Evolutionary conservation across 1,284 basidiomycete genomes (phyloP), one percentile per base, ranked within the genome.

Genomic region (Inonotus hispidus): DNA sequence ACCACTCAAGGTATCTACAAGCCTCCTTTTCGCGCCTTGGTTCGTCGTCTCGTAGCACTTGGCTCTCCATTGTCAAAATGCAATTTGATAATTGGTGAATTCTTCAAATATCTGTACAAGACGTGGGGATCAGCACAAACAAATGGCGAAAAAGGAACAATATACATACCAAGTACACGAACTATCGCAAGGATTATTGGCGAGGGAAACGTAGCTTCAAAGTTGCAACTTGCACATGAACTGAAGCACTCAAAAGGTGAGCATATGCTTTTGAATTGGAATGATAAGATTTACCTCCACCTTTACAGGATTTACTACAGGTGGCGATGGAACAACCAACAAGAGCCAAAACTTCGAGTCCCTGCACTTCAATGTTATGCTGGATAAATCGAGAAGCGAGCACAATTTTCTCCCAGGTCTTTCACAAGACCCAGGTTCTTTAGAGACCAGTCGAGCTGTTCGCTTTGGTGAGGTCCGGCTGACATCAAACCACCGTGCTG

Each of bases 321-420:
- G 61, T 25, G 41, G 54, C 1, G 65, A 66, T 53, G 60, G 60
- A 11, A 65, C 65, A 6, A 53, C 61, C 16, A 53, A 66, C 46
- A 45, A 47, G 35, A 57, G 46, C 29, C 39, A 57, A 46, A 45
- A 57, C 16, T 47, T 45, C 23, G 58, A 66, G 19, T 46, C 63
- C 14, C 23, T 38, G 25, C 46, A 49, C 29, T 5, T 50, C 46
- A 49, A 62, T 47, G 21, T 56, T 23, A 38, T 5, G 8, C 23
- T 37, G 13, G 39, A n/a, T 32, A 35, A 27, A 41, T 37, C 21
- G 47, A 8, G 8, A 4, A 32, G 32, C 8, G 32, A 32, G 8
- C 4, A 32, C 32, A 45, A 16, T 3, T 14, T 45, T n/a, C 13
- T 45, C 32, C 8, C 32, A 16, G 13, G 21, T 21, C 16, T 45